Base-by-base conservation (phyloP, 257 asterid genomes). In the Thymus mandschuricus region DNA sequence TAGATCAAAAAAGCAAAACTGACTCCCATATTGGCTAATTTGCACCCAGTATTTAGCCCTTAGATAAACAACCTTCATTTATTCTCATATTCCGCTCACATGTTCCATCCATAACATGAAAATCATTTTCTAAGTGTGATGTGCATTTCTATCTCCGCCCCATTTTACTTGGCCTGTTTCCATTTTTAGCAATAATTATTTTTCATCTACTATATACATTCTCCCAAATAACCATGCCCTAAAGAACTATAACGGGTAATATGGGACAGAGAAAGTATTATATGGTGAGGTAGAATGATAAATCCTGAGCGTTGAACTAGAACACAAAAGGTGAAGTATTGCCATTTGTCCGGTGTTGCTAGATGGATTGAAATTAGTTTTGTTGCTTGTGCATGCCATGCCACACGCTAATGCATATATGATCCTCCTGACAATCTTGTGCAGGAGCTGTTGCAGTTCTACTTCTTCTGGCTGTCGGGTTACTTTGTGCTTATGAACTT, bases 361-460 rank as follows among this genome's bases (percentile, higher is more conserved):
- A 55, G 27, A 44, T 54, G 35, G 46, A 43, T 67, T 65, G 57
- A 62, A 11, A 28, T 57, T 29, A 4, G 72, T 21, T 4, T 31
- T 68, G 35, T 69, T 63, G 21, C 31, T 68, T 64, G 34, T 35
- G 73, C 41, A 33, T 68, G 7, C 69, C 64, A 6, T 57, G 34
- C 62, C 65, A 35, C 52, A 48, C n/a, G 40, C 75, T 59, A n/a
- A 61, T 49, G 49, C 64, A 45, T 70, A 68, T 63, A 66, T 56
- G 58, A 75, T 72, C 66, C 60, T 72, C 68, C 55, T 66, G 2
- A 35, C 52, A 74, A 82, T 58, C 69, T 72, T 78, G 65, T 63
- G 68, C 96, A 95, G 99, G 96, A 84, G 96, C 99, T 68, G 99
- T 95, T 75, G 99, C 98, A 64, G 88, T 87, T 81, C 96, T 95